Base-by-base conservation (phyloP, 495 filamentous ascomycete species). In the Xylaria nigripes region DNA sequence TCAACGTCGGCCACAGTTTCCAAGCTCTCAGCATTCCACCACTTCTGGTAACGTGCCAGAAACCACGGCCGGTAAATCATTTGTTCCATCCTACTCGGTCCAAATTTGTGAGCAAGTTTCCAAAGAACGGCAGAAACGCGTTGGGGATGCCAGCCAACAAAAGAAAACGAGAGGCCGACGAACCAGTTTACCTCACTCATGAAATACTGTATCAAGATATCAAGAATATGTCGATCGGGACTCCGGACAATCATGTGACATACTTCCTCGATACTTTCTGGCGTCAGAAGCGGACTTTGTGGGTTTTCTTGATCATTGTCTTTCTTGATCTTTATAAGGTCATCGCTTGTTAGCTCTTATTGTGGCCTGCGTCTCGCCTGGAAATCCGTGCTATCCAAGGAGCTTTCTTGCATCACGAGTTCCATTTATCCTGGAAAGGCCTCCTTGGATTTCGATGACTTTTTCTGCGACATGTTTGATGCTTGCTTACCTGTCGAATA, bases 141-240 rank as follows among this genome's bases (percentile, higher is more conserved):
- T n/a, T n/a, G n/a, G n/a, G n/a, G n/a, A n/a, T n/a, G n/a, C n/a
- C n/a, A n/a, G n/a, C n/a, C n/a, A n/a, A n/a, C n/a, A 36, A 15
- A 9, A 6, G 6, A 15, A 36, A 36, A 13, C 2, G 13, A 36
- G 32, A 12, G 32, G 24, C 24, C n/a, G 21, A 24, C 58, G 24
- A 36, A 61, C 62, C 65, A 68, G 44, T 68, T 65, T 6, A 69
- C 40, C 21, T 68, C 63, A 12, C 27, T 16, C 8, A 66, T 47
- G 56, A 61, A 69, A 54, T 64, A 64, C 43, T 64, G 54, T 3
- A 69, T 23, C 8, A 69, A 45, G 43, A 62, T 58, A 47, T 69
- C 67, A 0, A 69, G 30, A 38, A 68, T 58, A 1, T 40, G 58
- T 10, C 62, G 61, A 13, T 38, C 27, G 13, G 61, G 62, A 38